A percentile compares a stretch with the other conserved stretches of the same genome.
phyloP scores from a whole-genome alignment of 371 early-diverging fungal species.

The Haplosporangium sp. region DNA sequence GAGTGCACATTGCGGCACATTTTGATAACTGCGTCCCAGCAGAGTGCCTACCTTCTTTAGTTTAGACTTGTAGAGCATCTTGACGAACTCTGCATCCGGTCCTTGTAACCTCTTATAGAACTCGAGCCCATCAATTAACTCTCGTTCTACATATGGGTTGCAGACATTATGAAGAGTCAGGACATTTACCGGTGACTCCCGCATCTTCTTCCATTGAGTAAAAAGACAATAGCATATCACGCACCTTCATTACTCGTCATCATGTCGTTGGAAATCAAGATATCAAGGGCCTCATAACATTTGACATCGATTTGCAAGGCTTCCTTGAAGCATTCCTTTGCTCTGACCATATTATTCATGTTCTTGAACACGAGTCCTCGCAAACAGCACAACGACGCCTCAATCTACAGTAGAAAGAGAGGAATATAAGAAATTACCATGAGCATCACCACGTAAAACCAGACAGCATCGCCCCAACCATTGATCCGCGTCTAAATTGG shows the following conservation, averaged over 20 bases:
- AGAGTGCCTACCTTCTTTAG: conserved; percentile 62
- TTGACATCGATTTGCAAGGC: conserved; percentile 74
- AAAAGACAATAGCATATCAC: background rate
- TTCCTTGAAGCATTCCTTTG: conserved; percentile 73
- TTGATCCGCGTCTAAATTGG: no score
- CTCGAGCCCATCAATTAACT: conserved; percentile 64
- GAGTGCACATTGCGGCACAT: background rate
- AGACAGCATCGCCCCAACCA: no score
- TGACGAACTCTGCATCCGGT: conserved; percentile 68
- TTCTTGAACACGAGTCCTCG: conserved; percentile 70
- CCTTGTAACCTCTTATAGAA: conserved; percentile 65
- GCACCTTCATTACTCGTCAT: conserved; percentile 72
- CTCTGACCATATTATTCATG: conserved; percentile 61
- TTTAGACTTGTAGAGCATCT: conserved; percentile 67
- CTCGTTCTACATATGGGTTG: conserved; percentile 59
- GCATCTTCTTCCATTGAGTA: no score
- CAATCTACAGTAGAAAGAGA: conserved; percentile 55
- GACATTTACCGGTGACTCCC: background rate
- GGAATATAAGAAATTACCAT: background rate
- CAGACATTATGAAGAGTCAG: background rate
- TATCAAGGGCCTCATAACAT: conserved; percentile 77
- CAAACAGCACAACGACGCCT: conserved; percentile 73
- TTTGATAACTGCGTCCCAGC: background rate
- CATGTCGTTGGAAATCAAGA: conserved; percentile 67
- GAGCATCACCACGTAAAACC: background rate